Conservation (phyloP, 768 basidiomycete genomes). For the Rhizopogon vinicolor region DNA sequence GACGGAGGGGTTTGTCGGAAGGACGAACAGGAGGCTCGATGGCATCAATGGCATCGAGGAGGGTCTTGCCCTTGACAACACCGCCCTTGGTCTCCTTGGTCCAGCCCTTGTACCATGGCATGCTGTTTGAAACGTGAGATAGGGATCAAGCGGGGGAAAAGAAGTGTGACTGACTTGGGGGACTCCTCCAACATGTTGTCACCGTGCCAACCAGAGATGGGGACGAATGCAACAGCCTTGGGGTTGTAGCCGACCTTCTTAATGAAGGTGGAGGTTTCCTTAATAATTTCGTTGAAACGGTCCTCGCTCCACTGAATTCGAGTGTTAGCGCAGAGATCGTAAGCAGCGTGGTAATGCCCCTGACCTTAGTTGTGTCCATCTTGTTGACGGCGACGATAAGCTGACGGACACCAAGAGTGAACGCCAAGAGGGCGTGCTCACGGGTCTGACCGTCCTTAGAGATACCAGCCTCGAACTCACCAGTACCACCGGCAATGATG, state of each 20-base stretch:
- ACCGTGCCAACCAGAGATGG: slow-evolving; percentile 99
- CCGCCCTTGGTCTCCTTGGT: slow-evolving; percentile 93
- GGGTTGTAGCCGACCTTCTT: slow-evolving; percentile 99
- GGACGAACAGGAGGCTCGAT: slow-evolving; percentile 97
- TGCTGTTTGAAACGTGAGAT: slow-evolving; percentile 46
- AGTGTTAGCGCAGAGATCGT: slow-evolving; percentile 1
- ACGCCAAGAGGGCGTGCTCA: slow-evolving; percentile 99
- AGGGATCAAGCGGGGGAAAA: not conserved
- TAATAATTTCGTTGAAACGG: slow-evolving; percentile 99
- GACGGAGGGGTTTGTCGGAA: slow-evolving; percentile 99
- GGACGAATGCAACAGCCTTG: slow-evolving; percentile 96
- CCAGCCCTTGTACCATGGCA: slow-evolving; percentile 99
- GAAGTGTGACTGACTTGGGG: slow-evolving; percentile 57
- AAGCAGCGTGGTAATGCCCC: slow-evolving; percentile 1
- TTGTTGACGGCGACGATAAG: slow-evolving; percentile 99
- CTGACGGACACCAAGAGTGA: slow-evolving; percentile 99
- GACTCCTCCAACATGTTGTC: slow-evolving; percentile 99
- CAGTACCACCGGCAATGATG: slow-evolving; percentile 98
- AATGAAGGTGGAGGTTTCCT: slow-evolving; percentile 96
- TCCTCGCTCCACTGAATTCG: slow-evolving; percentile 88
- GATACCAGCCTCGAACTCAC: slow-evolving; percentile 99
- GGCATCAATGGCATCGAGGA: slow-evolving; percentile 99
- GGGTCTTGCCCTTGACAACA: slow-evolving; percentile 95
- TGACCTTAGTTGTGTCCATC: slow-evolving; percentile 98
- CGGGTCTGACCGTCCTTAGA: slow-evolving; percentile 99